Conservation (phyloP, 768 basidiomycete species). For the Tricholoma sp. region DNA sequence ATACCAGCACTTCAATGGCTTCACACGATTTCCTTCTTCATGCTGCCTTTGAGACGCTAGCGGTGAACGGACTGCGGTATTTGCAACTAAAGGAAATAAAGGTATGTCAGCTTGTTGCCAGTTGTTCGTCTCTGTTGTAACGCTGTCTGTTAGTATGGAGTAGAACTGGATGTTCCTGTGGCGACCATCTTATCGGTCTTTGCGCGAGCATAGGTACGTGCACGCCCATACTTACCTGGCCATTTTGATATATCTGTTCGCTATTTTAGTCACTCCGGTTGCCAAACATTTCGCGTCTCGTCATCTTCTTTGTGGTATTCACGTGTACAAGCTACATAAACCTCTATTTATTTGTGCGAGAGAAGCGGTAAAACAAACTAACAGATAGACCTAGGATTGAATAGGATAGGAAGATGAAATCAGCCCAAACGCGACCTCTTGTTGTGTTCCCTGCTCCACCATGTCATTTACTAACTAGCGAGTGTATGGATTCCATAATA, state of each 20-base stretch:
- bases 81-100: constrained; percentile 88
- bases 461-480: no score
- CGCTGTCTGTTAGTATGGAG: constrained; percentile 66
- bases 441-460: no score
- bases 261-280: constrained; percentile 84
- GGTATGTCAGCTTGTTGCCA: constrained; percentile 37
- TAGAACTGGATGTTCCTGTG: constrained; percentile 94
- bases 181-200: constrained; percentile 94
- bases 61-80: constrained; percentile 95
- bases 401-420: no score
- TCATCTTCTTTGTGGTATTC: constrained; percentile 81
- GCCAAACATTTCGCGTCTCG: constrained; percentile 87
- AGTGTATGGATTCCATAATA: no score
- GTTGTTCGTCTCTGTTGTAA: not conserved
- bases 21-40: constrained; percentile 96
- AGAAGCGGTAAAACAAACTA: constrained; percentile 57
- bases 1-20: constrained; percentile 73
- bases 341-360: constrained; percentile 87
- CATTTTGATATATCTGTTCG: constrained; percentile 1
- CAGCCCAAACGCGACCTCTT: no score
- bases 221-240: not conserved
- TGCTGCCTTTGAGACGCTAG: constrained; percentile 93
- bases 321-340: constrained; percentile 73
- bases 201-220: constrained; percentile 74
- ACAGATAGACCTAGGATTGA: no score